Evolutionary conservation across 768 basidiomycete species (phyloP).

Genomic region (Myochromella boudieri): DNA sequence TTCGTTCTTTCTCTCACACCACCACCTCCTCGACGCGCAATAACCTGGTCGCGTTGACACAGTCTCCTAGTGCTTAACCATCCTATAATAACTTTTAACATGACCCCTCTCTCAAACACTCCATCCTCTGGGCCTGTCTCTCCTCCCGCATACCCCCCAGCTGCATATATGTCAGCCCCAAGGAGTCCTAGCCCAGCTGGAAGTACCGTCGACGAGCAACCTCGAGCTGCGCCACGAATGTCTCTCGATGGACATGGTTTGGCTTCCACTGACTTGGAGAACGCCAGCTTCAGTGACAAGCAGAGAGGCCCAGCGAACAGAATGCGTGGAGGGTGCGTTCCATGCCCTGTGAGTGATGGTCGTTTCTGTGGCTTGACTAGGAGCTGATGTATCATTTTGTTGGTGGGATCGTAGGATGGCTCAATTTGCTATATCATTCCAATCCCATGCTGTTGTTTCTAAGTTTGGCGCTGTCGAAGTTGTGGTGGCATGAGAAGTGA

Average conservation of each 20-base stretch:
- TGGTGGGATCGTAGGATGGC: slow-evolving; percentile 4
- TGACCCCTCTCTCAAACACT: too few species aligned
- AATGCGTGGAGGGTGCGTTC: slow-evolving; percentile 15
- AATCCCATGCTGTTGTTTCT: slow-evolving; percentile 14
- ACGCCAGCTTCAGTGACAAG: neutral
- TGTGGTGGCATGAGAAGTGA: too few species aligned
- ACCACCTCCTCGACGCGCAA: too few species aligned
- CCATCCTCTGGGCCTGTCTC: too few species aligned
- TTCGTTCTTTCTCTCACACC: too few species aligned
- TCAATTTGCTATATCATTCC: slow-evolving; percentile 16
- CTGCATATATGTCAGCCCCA: too few species aligned
- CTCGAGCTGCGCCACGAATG: neutral
- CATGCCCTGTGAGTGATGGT: slow-evolving; percentile 13
- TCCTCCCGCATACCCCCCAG: too few species aligned
- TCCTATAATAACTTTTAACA: too few species aligned
- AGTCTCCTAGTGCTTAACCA: too few species aligned
- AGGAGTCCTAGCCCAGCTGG: neutral
- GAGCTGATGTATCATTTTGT: neutral
- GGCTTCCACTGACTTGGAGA: too few species aligned
- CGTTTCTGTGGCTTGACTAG: neutral
- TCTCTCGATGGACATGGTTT: too few species aligned
- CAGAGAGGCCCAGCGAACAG: slow-evolving; percentile 13
- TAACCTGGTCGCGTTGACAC: too few species aligned
- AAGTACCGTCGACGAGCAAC: neutral
- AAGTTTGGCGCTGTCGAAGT: neutral